phyloP scores from a whole-genome alignment of 2,329 filamentous ascomycete genomes.

The Monilinia laxa region DNA sequence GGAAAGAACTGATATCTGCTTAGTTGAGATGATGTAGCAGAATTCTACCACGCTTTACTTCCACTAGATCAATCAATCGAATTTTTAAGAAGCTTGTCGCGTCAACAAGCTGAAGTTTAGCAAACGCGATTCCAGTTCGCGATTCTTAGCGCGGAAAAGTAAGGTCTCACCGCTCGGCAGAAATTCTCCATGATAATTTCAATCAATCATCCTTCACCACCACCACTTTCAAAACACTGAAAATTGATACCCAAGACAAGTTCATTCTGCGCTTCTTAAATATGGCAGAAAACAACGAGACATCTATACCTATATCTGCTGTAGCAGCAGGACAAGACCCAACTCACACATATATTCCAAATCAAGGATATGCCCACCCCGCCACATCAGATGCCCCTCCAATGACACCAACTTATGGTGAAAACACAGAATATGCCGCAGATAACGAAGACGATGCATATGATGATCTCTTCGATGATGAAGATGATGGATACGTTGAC shows the following conservation, averaged over 20 bases:
- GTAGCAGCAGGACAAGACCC: conserved; percentile 48
- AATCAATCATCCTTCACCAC: conserved; percentile 11
- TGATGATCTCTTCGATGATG: conserved; percentile 54
- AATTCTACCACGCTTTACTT: neutral
- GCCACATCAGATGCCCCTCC: conserved; percentile 40
- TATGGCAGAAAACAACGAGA: conserved; percentile 29
- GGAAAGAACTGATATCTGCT: neutral
- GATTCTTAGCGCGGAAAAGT: conserved; percentile 20
- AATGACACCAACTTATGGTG: conserved; percentile 37
- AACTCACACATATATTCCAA: conserved; percentile 49
- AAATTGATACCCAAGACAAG: neutral
- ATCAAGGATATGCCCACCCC: conserved; percentile 48
- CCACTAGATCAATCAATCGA: conserved; percentile 4
- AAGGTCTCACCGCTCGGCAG: conserved; percentile 20
- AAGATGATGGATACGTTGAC: conserved; percentile 62
- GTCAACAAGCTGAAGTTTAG: conserved; percentile 21
- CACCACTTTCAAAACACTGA: neutral
- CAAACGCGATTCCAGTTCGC: conserved; percentile 18
- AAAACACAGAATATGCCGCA: conserved; percentile 39
- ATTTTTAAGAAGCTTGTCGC: conserved; percentile 12
- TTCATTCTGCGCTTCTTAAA: conserved; percentile 4
- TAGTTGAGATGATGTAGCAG: neutral
- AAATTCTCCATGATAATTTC: conserved; percentile 21
- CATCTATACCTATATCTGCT: conserved; percentile 26
- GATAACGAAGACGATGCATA: conserved; percentile 46